Evolutionary conservation across 345 rosid species (phyloP), one percentile per base, ranked within the genome.

Genomic region (Turritis glabra): DNA sequence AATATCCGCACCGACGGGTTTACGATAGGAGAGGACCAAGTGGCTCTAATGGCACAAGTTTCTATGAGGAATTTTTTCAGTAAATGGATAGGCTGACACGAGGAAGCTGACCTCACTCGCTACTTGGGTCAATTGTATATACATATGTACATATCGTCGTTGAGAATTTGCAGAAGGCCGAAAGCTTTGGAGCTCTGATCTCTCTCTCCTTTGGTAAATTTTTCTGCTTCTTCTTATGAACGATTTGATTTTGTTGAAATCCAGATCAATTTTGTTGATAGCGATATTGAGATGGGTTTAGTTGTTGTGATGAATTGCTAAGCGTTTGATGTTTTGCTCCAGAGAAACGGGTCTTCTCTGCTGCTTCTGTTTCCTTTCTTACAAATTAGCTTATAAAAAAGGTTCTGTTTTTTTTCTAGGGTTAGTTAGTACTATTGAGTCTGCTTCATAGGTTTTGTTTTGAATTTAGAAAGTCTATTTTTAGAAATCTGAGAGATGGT

Each of bases 31-130:
- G 53, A 53, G 53, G 35, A 64, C 71, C 71, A 70, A 70, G 80
- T 77, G 76, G 80, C 47, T 77, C 37, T 64, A 46, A 64, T 70
- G 72, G 67, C 76, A 77, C 76, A 63, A 55, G 46, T 1, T 14
- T 64, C 44, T 25, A 56, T 37, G 67, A 63, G 35, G 67, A 66
- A n/a, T 52, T 73, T 61, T 9, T 15, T 43, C 56, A 53, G 55
- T 40, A 57, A 18, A 23, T 44, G 27, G 57, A 51, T 68, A 63
- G 52, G 21, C 65, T 76, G 71, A 63, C 76, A 76, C 33, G 15
- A 76, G 23, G 15, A 44, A 53, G 51, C 64, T 76, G 64, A 75
- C 29, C 30, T 67, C 37, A 60, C 27, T 18, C 48, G 5, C 19
- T 41, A 1, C 40, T 62, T 75, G 33, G 18, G 15, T 72, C 59